Evolutionary conservation across 306 rosid genomes (phyloP), one percentile per base, ranked within the genome.

Genomic region (Vigna radiata): DNA sequence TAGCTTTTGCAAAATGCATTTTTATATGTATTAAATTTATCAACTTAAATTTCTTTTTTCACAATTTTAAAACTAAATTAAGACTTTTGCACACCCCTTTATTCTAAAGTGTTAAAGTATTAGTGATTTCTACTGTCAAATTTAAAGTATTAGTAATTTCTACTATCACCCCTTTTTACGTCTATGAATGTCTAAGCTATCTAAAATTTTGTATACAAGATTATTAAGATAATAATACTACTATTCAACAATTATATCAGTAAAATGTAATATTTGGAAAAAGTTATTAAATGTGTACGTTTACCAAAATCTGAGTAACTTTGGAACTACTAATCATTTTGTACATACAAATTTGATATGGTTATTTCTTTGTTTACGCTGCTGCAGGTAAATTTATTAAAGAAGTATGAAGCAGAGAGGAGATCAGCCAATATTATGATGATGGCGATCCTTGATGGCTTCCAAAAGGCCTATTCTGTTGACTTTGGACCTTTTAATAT

Each of bases 381-480:
- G 54, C 53, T 73, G 8, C 91, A 95, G 97, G 86, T 90, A 49
- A 67, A 86, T 64, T 23, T 92, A 82, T 77, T 95, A 75, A 88
- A 86, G 90, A 95, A 85, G 87, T 92, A 83, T 53, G 98, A 95
- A 86, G 81, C 85, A 12, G 98, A 92, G 86, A 88, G 96, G 77
- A 89, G 89, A 73, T 63, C 83, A 2, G 88, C 88, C 48, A 95
- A 90, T 55, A 78, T 92, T 56, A 80, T 85, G 36, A 92, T 90
- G 97, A 92, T 95, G 98, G 96, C 93, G 2, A 73, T 92, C 77
- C 88, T 95, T 70, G 98, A 92, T 17, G 89, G 97, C 60, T 83
- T 92, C 78, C 97, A 95, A 74, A 92, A 93, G 81, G 96, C 97
- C 59, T 95, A 92, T 76, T 86, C 97, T 2, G 10, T 95, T 60